Evolutionary conservation across 805 yeast genomes (phyloP).

Genomic region (Lipomyces spencermartinsiae): DNA sequence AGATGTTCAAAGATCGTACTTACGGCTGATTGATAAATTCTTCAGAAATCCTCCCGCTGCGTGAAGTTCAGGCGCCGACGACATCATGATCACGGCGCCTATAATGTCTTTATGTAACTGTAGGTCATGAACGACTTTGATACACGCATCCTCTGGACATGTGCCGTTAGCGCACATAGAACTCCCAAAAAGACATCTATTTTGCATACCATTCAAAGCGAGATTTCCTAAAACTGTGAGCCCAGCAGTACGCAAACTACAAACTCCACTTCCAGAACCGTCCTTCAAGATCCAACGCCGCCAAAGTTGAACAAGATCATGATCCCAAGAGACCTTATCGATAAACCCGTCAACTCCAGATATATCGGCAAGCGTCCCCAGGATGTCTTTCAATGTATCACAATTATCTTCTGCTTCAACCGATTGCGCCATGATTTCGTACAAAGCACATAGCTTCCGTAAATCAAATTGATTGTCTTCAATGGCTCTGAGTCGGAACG

Average conservation of each 20-base stretch:
- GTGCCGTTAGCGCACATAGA: not conserved
- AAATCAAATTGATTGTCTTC: not conserved
- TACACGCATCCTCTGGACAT: conserved; percentile 9
- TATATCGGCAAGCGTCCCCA: conserved; percentile 5
- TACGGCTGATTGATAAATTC: conserved; percentile 23
- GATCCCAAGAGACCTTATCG: not conserved
- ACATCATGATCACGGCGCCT: not conserved
- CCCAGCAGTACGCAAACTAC: conserved; percentile 17
- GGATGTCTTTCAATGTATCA: not conserved
- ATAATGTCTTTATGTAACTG: conserved; percentile 9
- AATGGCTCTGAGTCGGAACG: conserved; percentile 1
- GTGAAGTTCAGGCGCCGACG: conserved; percentile 10
- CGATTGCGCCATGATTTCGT: conserved; percentile 4
- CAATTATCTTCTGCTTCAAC: not conserved
- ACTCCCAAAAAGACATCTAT: not conserved
- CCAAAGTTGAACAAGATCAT: conserved; percentile 9
- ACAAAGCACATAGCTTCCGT: conserved; percentile 10
- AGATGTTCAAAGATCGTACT: not conserved
- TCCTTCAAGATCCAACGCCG: conserved; percentile 8
- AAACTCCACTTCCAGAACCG: not conserved
- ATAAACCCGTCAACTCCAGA: conserved; percentile 15
- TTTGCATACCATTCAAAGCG: not conserved
- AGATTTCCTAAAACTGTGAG: conserved; percentile 19
- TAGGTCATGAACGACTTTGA: not conserved
- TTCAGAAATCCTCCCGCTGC: conserved; percentile 22